Evolutionary conservation across 805 yeast genomes (phyloP), one percentile per base, ranked within the genome.

Genomic region (Candida sithepensis): DNA sequence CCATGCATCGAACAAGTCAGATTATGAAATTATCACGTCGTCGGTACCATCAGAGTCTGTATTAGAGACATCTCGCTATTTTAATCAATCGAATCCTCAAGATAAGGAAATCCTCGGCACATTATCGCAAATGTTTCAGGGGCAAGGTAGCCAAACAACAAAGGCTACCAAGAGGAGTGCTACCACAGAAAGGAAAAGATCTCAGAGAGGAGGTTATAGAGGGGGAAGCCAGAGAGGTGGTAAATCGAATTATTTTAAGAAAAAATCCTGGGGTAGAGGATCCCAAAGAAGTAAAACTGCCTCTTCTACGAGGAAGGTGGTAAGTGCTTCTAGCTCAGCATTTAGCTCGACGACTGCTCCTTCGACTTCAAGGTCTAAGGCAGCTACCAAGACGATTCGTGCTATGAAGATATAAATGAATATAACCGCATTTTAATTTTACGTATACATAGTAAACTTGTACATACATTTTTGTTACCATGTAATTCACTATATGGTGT

Each of bases 11-110:
- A 14, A 7, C 10, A 21, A 46, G 20, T 47, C 41, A 19, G 46
- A 47, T 34, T 46, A 42, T 20, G 58, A 50, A 42, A 44, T 55
- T 2, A 46, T 56, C 4, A 46, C 58, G n/a, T 56, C 60, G 3
- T 55, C 58, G 1, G 41, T 39, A 24, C 52, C 55, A 14, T 47
- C 59, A 2, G 55, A 46, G 32, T 46, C 46, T 10, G 30, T 20
- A 28, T 23, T 28, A 12, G 48, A 46, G n/a, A 42, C 42, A 3
- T 49, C 54, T 2, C 48, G 47, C 8, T 55, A 45, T 46, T 53
- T 51, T 39, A 18, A 13, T 10, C 30, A 39, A 4, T n/a, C 32
- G 7, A n/a, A 32, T 13, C 21, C 28, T 5, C 43, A 43, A 18
- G 53, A 53, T 32, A 44, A 43, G 16, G 48, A 48, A 12, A 39